Evolutionary conservation across 805 yeast genomes (phyloP).

Genomic region (Yarrowia sp.): DNA sequence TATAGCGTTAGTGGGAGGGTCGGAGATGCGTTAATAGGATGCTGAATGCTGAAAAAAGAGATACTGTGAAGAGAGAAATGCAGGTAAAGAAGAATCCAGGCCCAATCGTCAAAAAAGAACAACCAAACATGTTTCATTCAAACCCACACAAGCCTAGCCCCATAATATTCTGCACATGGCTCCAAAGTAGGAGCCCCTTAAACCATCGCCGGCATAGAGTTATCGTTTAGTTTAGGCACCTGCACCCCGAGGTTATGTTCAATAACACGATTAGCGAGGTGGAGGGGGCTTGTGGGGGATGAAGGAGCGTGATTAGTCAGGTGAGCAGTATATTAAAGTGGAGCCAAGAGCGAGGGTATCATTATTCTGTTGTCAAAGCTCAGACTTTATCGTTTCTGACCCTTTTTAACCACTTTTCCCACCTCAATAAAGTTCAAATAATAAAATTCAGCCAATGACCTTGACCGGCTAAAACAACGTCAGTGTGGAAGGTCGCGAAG

Average conservation of each 20-base stretch:
- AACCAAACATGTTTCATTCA: constrained; percentile 18
- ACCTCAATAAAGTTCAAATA: background rate
- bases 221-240: constrained; percentile 25
- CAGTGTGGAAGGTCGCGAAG: background rate
- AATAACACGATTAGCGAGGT: constrained; percentile 1
- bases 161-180: constrained; percentile 22
- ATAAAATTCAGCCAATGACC: constrained; percentile 2
- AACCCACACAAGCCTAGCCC: constrained; percentile 14
- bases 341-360: no score
- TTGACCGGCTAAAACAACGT: constrained; percentile 4
- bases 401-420: no score
- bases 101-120: background rate
- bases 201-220: background rate
- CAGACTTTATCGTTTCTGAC: no score
- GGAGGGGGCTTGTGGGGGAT: background rate
- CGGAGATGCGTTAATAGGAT: no score
- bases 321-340: no score
- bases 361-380: no score
- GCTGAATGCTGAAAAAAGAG: no score
- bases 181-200: constrained; percentile 28
- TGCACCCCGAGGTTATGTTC: background rate
- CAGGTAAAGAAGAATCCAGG: background rate
- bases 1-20: no score
- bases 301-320: no score
- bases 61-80: background rate